These are phyloP conservation scores for Mantamonas sphyraenae DNA, from an alignment of 78 protist species.

Conservation along the genomic window DNA sequence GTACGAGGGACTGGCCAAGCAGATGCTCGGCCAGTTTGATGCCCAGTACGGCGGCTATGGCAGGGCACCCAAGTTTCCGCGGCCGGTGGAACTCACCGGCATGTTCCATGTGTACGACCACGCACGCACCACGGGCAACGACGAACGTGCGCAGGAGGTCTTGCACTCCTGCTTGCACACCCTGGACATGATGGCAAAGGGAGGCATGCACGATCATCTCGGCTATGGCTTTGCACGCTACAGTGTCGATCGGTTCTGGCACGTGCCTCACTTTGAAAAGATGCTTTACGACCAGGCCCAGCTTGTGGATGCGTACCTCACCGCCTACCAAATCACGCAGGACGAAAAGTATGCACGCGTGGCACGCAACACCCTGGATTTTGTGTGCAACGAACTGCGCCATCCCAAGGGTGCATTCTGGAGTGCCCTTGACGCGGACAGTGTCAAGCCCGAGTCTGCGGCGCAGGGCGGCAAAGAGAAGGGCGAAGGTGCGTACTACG, in stretches of 20 bases:
- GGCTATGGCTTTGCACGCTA: slow-evolving; percentile 76
- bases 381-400: background rate
- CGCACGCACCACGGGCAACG: background rate
- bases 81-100: no score
- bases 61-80: slow-evolving; percentile 67
- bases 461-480: no score
- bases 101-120: slow-evolving; percentile 34
- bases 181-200: slow-evolving; percentile 45
- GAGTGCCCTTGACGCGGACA: slow-evolving; percentile 69
- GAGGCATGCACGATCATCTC: slow-evolving; percentile 72
- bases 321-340: slow-evolving; percentile 9
- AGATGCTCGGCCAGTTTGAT: no score
- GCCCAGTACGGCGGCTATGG: slow-evolving; percentile 54
- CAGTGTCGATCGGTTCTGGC: slow-evolving; percentile 53
- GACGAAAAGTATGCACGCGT: background rate
- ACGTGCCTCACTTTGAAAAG: slow-evolving; percentile 72
- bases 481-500: slow-evolving; percentile 64
- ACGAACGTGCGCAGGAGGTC: background rate
- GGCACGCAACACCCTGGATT: background rate
- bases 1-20: no score
- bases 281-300: slow-evolving; percentile 74
- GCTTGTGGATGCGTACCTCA: slow-evolving; percentile 33
- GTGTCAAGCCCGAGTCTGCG: slow-evolving; percentile 9
- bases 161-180: slow-evolving; percentile 20
- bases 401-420: slow-evolving; percentile 32